Conservation (phyloP, 169 alveolate species). For the Theileria parva region DNA sequence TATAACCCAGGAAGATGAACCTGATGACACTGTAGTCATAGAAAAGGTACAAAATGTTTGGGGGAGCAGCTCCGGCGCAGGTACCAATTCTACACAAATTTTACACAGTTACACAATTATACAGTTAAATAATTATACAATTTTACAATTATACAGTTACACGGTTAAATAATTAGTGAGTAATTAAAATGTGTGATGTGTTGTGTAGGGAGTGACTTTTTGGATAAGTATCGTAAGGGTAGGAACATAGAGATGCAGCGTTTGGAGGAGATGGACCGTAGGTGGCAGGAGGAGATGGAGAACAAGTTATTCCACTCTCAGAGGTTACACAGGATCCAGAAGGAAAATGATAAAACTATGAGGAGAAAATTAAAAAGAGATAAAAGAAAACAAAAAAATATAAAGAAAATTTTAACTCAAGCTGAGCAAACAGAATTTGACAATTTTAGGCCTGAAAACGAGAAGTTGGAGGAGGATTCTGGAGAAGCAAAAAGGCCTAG, state of each 20-base stretch:
- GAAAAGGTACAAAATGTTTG: conserved; percentile 74
- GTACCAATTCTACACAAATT: conserved; percentile 14
- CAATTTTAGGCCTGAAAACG: neutral
- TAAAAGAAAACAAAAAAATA: conserved; percentile 53
- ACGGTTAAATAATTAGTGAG: neutral
- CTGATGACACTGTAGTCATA: conserved; percentile 44
- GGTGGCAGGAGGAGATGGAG: conserved; percentile 66
- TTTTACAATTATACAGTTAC: too few species aligned
- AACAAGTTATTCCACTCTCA: conserved; percentile 68
- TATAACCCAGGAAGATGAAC: conserved; percentile 23
- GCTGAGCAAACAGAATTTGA: neutral
- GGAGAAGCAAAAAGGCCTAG: too few species aligned
- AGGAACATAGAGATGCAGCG: conserved; percentile 65
- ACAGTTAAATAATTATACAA: too few species aligned
- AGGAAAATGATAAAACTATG: conserved; percentile 57
- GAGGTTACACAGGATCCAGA: conserved; percentile 57
- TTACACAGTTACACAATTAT: too few species aligned
- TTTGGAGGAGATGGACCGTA: conserved; percentile 55
- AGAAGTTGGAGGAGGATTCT: too few species aligned
- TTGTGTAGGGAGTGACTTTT: conserved; percentile 78
- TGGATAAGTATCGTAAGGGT: conserved; percentile 68
- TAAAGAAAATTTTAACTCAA: conserved; percentile 1
- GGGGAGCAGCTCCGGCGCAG: conserved; percentile 81
- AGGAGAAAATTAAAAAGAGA: conserved; percentile 63
- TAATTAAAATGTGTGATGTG: too few species aligned